Conservation (phyloP, 768 basidiomycete species). For the Rhizopogon vinicolor region DNA sequence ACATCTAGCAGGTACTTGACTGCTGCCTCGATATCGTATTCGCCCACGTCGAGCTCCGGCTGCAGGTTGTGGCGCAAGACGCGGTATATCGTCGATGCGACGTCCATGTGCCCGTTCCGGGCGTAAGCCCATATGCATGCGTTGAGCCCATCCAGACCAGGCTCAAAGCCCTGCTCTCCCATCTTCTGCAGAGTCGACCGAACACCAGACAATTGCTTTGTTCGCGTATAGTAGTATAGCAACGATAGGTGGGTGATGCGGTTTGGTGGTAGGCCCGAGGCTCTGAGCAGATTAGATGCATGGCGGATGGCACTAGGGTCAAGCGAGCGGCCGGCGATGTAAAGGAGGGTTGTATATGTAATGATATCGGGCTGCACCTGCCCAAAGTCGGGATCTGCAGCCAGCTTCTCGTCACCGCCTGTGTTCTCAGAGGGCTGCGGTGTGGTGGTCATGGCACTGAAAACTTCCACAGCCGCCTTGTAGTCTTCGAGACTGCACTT, state of each 20-base stretch:
- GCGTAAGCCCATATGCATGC: conserved; percentile 68
- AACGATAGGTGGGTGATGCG: conserved; percentile 59
- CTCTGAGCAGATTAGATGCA: conserved; percentile 47
- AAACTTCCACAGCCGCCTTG: conserved; percentile 53
- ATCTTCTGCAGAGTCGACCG: conserved; percentile 53
- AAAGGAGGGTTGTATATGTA: conserved; percentile 66
- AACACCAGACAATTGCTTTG: conserved; percentile 45
- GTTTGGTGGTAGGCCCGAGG: conserved; percentile 53
- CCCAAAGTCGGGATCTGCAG: background rate
- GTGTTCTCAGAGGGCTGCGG: conserved; percentile 21
- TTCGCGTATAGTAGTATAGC: conserved; percentile 49
- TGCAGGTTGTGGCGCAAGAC: conserved; percentile 51
- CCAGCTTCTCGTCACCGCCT: conserved; percentile 30
- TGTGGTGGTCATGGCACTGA: conserved; percentile 54
- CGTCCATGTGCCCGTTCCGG: conserved; percentile 43
- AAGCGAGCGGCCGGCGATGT: conserved; percentile 54
- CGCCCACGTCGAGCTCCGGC: conserved; percentile 29
- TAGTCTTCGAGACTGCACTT: conserved; percentile 55
- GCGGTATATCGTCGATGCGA: conserved; percentile 60
- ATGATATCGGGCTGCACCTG: conserved; percentile 50
- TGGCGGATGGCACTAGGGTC: conserved; percentile 40
- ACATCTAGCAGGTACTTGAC: conserved; percentile 34
- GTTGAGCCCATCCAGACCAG: conserved; percentile 67
- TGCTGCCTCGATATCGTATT: conserved; percentile 33
- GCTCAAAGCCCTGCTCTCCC: conserved; percentile 40